Conservation (phyloP, 345 rosid genomes). For the Cardiospermum halicacabum region DNA sequence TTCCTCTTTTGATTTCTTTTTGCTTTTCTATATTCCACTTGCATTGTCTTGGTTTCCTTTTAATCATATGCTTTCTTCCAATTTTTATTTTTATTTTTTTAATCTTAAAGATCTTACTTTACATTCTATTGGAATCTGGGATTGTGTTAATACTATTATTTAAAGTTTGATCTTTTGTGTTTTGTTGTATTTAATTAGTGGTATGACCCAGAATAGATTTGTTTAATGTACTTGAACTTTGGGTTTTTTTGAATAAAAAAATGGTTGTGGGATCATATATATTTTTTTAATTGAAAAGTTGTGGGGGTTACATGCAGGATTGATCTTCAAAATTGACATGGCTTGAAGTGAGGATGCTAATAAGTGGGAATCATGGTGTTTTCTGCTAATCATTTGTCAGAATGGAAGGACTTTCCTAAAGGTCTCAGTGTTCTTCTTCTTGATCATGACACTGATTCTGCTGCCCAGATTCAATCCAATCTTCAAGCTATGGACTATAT, state of each 20-base stretch:
- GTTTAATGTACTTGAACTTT: background rate
- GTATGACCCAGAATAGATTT: background rate
- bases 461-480: slow-evolving; percentile 58
- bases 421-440: slow-evolving; percentile 94
- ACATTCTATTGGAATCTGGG: slow-evolving; percentile 6
- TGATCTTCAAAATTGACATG: slow-evolving; percentile 33
- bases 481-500: slow-evolving; percentile 89
- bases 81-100: background rate
- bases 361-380: slow-evolving; percentile 95
- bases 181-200: background rate
- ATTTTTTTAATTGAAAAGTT: slow-evolving; percentile 10
- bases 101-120: slow-evolving; percentile 10
- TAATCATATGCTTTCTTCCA: slow-evolving; percentile 7
- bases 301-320: slow-evolving; percentile 30
- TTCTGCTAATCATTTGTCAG: slow-evolving; percentile 73
- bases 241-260: too few species aligned
- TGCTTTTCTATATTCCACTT: slow-evolving; percentile 19
- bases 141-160: background rate
- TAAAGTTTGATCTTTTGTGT: background rate
- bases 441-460: slow-evolving; percentile 47
- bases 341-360: slow-evolving; percentile 93
- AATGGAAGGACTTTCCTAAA: slow-evolving; percentile 90
- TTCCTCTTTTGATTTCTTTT: background rate
- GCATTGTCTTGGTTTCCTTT: slow-evolving; percentile 18
- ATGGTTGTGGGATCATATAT: slow-evolving; percentile 3